Conservation (phyloP, 2,329 filamentous ascomycete genomes). For the Fusarium hainanense region DNA sequence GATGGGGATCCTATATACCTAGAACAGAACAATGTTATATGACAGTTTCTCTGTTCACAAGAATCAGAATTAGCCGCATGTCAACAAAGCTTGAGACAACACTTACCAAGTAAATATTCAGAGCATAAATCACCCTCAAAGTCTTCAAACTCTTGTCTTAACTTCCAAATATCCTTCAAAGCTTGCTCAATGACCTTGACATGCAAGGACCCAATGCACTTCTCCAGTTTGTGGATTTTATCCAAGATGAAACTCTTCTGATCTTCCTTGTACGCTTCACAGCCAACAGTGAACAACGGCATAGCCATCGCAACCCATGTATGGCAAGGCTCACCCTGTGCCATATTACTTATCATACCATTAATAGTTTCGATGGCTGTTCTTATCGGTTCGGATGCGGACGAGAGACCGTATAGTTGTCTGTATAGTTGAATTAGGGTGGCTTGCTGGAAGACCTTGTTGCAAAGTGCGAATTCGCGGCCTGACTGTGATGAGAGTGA, state of each 20-base stretch:
- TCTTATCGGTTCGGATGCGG: slow-evolving; percentile 29
- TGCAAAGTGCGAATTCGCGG: slow-evolving; percentile 44
- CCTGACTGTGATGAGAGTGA: slow-evolving; percentile 40
- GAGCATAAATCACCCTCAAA: slow-evolving; percentile 36
- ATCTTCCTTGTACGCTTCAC: slow-evolving; percentile 39
- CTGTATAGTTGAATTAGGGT: slow-evolving; percentile 45
- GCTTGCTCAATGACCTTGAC: slow-evolving; percentile 44
- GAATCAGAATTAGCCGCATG: not conserved
- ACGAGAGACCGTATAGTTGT: slow-evolving; percentile 37
- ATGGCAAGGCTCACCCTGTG: slow-evolving; percentile 46
- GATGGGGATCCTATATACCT: fast-evolving
- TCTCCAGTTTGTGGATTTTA: slow-evolving; percentile 43
- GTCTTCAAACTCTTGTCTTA: slow-evolving; percentile 36
- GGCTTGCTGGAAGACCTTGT: slow-evolving; percentile 44
- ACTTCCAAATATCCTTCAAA: slow-evolving; percentile 44
- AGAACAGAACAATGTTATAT: slow-evolving; percentile 48
- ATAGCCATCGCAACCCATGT: slow-evolving; percentile 49
- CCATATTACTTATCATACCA: slow-evolving; percentile 44
- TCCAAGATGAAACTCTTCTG: slow-evolving; percentile 42
- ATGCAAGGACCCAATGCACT: slow-evolving; percentile 44
- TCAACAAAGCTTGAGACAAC: too few species aligned
- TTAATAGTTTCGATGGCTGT: slow-evolving; percentile 34
- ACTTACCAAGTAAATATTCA: slow-evolving; percentile 39
- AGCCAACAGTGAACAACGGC: slow-evolving; percentile 46
- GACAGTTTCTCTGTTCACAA: slow-evolving; percentile 31